These are phyloP conservation scores for Lunularia cruciata DNA, from an alignment of 225 moss, liverwort and hornwort species.

Conservation along the genomic window DNA sequence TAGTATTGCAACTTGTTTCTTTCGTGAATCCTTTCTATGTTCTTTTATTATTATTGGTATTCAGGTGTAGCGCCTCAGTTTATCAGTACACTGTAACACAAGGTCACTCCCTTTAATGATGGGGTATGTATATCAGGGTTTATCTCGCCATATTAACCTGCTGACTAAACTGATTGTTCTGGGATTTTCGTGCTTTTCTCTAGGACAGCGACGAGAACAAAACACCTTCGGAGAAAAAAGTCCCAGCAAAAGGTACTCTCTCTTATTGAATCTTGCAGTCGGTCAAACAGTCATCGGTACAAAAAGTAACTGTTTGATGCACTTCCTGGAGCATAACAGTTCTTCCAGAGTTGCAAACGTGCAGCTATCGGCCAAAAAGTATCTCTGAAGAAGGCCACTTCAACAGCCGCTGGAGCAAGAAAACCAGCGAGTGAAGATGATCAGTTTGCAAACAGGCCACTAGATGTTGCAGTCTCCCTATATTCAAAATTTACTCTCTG, in stretches of 20 bases:
- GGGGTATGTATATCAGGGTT: too few species aligned
- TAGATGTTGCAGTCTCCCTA: too few species aligned
- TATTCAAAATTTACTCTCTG: background rate
- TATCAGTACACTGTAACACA: too few species aligned
- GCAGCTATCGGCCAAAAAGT: background rate
- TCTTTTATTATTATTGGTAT: too few species aligned
- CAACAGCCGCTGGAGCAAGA: too few species aligned
- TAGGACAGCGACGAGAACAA: constrained; percentile 32
- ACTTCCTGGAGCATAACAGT: background rate
- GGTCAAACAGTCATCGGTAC: background rate
- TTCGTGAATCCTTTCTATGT: too few species aligned
- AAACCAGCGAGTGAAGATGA: too few species aligned
- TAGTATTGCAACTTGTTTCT: too few species aligned
- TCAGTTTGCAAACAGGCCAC: too few species aligned
- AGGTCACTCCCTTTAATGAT: too few species aligned
- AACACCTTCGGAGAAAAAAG: constrained; percentile 1
- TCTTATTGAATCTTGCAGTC: background rate
- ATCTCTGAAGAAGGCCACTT: background rate
- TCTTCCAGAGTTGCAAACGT: too few species aligned
- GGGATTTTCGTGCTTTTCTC: constrained; percentile 9
- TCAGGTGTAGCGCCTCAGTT: too few species aligned
- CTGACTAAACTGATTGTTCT: background rate
- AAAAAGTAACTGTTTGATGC: background rate
- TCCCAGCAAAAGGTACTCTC: constrained; percentile 21
- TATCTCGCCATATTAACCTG: background rate